Evolutionary conservation across 192 early-diverging fungal genomes (phyloP), one percentile per base, ranked within the genome.

Genomic region (Polychytrium aggregatum): DNA sequence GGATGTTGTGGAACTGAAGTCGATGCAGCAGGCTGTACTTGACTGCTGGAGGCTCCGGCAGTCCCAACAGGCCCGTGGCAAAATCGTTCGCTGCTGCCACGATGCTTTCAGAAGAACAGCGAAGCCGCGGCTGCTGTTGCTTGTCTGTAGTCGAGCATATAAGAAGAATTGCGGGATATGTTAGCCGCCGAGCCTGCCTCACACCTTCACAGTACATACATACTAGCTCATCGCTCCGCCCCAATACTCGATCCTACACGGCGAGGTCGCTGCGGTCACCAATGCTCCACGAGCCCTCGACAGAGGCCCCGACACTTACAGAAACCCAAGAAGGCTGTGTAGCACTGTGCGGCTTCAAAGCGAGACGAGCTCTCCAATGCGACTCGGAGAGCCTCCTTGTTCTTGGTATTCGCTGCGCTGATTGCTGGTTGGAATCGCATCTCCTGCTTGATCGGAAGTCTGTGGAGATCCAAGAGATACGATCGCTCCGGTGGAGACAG

Each of bases 401-500:
- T 28, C 38, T 58, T 47, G 10, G 30, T 36, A 16, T 65, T 37
- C 38, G 16, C 33, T 4, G 43, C 45, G 0, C n/a, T 22, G n/a
- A 28, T 27, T 3, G 43, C 26, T 7, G 48, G 20, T 9, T 37
- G 53, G 10, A 24, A 44, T 3, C 41, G 37, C 45, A 58, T 28
- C 17, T 48, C 41, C 28, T 29, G 11, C 38, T 56, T 60, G 44
- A 68, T 40, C 10, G 53, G 49, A 13, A 62, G 16, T 34, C 59
- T 34, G 26, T 46, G 35, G 37, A 53, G 43, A 35, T 37, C 48
- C 28, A 67, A 63, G 47, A 92, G 55, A 63, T 93, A 95, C 1
- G 52, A 41, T 50, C 80, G 68, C 57, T 98, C 95, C 39, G 82
- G 74, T 1, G 86, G 83, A 37, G 79, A 70, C 18, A 95, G 57